A percentile compares a stretch with the other conserved stretches of the same genome.
phyloP scores from a whole-genome alignment of 768 basidiomycete genomes.

The Mycena belliarum region DNA sequence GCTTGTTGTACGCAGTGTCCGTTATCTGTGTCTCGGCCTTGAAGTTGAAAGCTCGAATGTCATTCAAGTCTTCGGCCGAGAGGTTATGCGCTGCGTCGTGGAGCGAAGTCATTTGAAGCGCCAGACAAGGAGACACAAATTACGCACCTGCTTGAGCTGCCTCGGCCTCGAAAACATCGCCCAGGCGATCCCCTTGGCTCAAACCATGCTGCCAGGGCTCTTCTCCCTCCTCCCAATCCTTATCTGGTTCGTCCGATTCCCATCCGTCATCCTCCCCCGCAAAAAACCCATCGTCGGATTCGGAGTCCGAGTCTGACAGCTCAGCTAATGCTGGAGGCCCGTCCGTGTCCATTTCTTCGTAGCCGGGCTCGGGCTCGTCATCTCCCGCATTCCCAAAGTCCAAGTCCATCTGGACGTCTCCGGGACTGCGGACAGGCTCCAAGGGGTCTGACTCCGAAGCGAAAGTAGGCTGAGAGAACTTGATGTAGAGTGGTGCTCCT shows the following conservation, averaged over 20 bases:
- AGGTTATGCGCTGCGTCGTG: constrained; percentile 10
- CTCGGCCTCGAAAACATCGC: constrained; percentile 4
- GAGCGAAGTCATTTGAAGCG: too few species aligned
- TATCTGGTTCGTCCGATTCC: constrained; percentile 5
- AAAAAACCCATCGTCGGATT: constrained; percentile 8
- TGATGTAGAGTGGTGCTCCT: too few species aligned
- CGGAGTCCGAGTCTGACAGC: not conserved
- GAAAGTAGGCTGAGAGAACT: too few species aligned
- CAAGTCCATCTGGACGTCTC: not conserved
- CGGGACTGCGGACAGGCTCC: too few species aligned
- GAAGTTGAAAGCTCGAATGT: constrained; percentile 1
- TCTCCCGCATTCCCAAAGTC: not conserved
- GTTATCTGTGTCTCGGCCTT: not conserved
- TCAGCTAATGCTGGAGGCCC: not conserved
- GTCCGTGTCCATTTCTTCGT: not conserved
- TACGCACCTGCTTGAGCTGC: constrained; percentile 3
- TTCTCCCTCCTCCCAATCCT: constrained; percentile 4
- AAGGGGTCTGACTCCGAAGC: too few species aligned
- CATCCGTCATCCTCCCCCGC: not conserved
- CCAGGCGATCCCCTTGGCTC: constrained; percentile 10
- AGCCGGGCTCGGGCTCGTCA: not conserved
- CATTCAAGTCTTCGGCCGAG: not conserved
- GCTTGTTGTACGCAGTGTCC: not conserved
- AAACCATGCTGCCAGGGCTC: constrained; percentile 10
- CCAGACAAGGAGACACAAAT: too few species aligned